Base-by-base conservation (phyloP, 306 rosid genomes). In the Luffa aegyptiaca region DNA sequence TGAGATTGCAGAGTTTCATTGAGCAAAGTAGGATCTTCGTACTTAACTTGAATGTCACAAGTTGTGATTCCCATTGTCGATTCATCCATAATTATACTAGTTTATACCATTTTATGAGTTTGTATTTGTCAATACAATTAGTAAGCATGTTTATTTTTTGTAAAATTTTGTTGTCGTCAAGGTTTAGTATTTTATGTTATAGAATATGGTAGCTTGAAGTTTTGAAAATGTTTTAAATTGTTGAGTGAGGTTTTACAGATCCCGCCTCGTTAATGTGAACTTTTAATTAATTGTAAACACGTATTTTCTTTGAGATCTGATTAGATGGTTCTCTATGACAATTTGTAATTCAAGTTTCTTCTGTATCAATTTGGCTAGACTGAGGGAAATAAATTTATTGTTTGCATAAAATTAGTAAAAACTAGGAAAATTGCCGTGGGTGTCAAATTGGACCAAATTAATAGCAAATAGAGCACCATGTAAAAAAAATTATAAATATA, bases 1-100 rank as follows among this genome's bases (percentile, higher is more conserved):
- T 65, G 97, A 89, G 82, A 72, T 95, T 80, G 89, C 79, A 55
- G 90, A 86, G 78, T 85, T 79, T 72, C 82, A 20, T 44, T 90
- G 72, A 81, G 59, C 81, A 71, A 71, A 81, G 65, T 85, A 21
- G 71, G 78, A 74, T 74, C 4, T 49, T 26, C 41, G 3, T 72
- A 26, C 2, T 48, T 2, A 64, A 12, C 20, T 64, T 21, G 31
- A 66, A 66, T 66, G 74, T 39, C 8, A 66, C 49, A 17, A 39
- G 74, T 66, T 18, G 17, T 41, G 74, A 9, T 66, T 13, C 46
- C 73, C 31, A 55, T 55, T 18, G 31, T 55, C 8, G 31, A 18
- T n/a, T 56, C 21, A 3, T 21, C 62, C 64, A 2, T 68, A 9
- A 69, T 69, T 41, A 9, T 68, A 69, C 51, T 4, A 69, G 53